These are phyloP conservation scores for Scenedesmus sp. DNA, from an alignment of 163 green algal genomes.

Conservation along the genomic window DNA sequence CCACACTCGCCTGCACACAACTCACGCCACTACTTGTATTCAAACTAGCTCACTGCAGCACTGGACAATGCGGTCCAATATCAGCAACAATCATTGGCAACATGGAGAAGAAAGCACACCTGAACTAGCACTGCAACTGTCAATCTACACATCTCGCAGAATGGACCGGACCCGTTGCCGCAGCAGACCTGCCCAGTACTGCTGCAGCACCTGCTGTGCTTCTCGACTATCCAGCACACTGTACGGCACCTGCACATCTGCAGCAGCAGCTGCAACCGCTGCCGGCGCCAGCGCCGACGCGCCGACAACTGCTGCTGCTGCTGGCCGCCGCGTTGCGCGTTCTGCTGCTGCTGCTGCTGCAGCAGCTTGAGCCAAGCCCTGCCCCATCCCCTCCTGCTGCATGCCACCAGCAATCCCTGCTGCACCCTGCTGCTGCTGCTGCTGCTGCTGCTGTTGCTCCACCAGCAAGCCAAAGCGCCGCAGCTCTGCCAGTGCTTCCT, in stretches of 20 bases:
- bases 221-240: neutral
- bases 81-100: neutral
- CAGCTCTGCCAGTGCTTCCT: slow-evolving; percentile 41
- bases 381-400: neutral
- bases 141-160: neutral
- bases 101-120: neutral
- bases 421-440: slow-evolving; percentile 14
- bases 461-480: slow-evolving; percentile 38
- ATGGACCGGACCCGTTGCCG: slow-evolving; percentile 25
- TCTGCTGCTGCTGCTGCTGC: neutral
- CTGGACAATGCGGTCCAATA: neutral
- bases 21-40: no score
- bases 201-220: slow-evolving; percentile 34
- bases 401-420: neutral
- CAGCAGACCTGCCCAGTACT: slow-evolving; percentile 46
- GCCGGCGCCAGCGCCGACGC: neutral
- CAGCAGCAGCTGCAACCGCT: neutral
- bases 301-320: neutral
- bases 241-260: slow-evolving; percentile 3
- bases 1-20: no score
- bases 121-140: neutral
- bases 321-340: neutral
- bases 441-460: neutral
- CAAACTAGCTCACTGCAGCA: no score
- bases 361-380: neutral